A percentile compares a stretch with the other conserved stretches of the same genome.
Evolutionary conservation across 73 alveolate species (phyloP).

Genomic region (Urostyla sp.): DNA sequence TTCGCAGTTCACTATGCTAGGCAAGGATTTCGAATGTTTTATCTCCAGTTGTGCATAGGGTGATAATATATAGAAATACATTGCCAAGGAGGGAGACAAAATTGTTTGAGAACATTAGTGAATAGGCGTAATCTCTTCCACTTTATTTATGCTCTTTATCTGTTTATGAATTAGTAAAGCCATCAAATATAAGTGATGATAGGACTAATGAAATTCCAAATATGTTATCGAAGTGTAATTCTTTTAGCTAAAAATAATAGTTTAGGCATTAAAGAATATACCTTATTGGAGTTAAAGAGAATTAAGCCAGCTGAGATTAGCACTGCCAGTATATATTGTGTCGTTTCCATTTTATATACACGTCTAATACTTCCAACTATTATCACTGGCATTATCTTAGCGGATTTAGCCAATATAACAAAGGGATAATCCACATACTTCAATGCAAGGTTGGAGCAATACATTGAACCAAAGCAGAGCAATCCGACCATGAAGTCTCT

Average conservation of each 20-base stretch:
- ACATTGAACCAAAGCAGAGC: conserved; percentile 54
- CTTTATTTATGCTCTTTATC: conserved; percentile 53
- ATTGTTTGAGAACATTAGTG: conserved; percentile 60
- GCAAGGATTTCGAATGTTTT: conserved; percentile 8
- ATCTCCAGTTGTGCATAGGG: background rate
- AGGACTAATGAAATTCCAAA: conserved; percentile 49
- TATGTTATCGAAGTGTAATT: conserved; percentile 20
- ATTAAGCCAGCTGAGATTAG: conserved; percentile 62
- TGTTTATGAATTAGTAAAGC: conserved; percentile 62
- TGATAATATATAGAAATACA: conserved; percentile 16
- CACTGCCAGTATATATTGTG: conserved; percentile 56
- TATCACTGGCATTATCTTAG: conserved; percentile 74
- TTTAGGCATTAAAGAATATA: background rate
- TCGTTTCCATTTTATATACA: conserved; percentile 17
- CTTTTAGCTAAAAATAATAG: background rate
- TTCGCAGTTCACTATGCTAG: background rate
- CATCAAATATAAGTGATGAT: conserved; percentile 62
- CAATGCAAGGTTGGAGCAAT: conserved; percentile 63
- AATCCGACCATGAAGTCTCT: conserved; percentile 53
- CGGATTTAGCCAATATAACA: conserved; percentile 57
- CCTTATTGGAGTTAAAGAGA: conserved; percentile 63
- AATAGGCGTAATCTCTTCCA: conserved; percentile 55
- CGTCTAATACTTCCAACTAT: conserved; percentile 49
- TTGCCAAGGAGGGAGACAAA: conserved; percentile 29
- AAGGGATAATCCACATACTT: conserved; percentile 61